Evolutionary conservation across 2,329 filamentous ascomycete genomes (phyloP).

Genomic region (Pochonia chlamydosporia): DNA sequence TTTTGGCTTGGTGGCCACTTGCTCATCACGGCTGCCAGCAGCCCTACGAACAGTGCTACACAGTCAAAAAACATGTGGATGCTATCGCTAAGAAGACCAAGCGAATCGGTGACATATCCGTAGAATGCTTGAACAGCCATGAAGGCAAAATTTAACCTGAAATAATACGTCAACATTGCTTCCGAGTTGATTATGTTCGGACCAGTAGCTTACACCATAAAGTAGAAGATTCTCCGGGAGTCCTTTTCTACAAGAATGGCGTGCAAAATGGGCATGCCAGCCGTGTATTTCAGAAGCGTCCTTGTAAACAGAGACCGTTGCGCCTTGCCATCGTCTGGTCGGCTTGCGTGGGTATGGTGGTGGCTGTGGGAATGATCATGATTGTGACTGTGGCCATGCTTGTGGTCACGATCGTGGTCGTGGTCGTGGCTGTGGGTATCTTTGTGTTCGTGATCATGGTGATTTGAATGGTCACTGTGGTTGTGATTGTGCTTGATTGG

Average conservation of each 20-base stretch:
- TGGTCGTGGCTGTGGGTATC: conserved; percentile 20
- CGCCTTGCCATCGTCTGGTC: conserved; percentile 29
- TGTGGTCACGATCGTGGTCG: conserved; percentile 13
- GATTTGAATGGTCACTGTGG: conserved; percentile 21
- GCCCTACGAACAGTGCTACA: conserved; percentile 80
- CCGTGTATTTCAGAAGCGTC: conserved; percentile 63
- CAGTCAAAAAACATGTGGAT: conserved; percentile 99
- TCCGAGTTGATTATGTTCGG: background rate
- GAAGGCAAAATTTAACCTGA: conserved; percentile 84
- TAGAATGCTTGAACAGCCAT: conserved; percentile 95
- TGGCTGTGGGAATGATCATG: conserved; percentile 21
- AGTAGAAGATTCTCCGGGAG: conserved; percentile 93
- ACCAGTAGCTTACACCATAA: conserved; percentile 65
- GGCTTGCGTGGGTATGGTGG: conserved; percentile 20
- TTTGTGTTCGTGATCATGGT: conserved; percentile 18
- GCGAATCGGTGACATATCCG: conserved; percentile 84
- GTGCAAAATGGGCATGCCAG: conserved; percentile 71
- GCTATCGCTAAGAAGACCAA: conserved; percentile 93
- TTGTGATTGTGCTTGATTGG: conserved; percentile 13
- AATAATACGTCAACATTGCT: background rate
- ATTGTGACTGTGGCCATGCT: conserved; percentile 16
- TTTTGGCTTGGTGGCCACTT: conserved; percentile 89
- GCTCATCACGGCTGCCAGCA: conserved; percentile 88
- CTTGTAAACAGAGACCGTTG: conserved; percentile 65
- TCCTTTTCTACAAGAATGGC: conserved; percentile 87